Base-by-base conservation (phyloP, 1,284 basidiomycete genomes). In the Blastosporella zonata region DNA sequence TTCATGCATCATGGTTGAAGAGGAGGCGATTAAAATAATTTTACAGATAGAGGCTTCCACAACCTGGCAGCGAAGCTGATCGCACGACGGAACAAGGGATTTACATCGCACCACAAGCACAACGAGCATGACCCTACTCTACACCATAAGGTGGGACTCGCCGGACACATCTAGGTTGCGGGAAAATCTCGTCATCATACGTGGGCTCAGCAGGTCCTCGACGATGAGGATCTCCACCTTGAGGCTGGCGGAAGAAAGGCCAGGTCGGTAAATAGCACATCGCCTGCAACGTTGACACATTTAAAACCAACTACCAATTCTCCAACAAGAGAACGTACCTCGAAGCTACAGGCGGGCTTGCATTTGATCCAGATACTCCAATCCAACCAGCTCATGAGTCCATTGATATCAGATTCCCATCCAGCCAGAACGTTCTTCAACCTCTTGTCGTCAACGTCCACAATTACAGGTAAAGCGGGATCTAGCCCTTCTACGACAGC, bases 211-310 rank as follows among this genome's bases (percentile, higher is more conserved):
- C 29, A 7, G 15, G 15, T 5, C 18, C 41, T 21, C 25, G 41
- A 43, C 10, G 18, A 34, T 37, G 31, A 38, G 34, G 36, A n/a
- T 33, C 29, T 17, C 7, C 25, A n/a, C 7, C 13, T 13, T 17
- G 10, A 21, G 28, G 42, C 25, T 25, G n/a, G 4, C 39, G n/a
- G 43, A 66, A 62, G 47, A 57, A 61, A 1, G 76, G 75, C 72
- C 73, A 78, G 0, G 71, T 73, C 20, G 75, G 74, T 17, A 78
- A 48, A 45, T 72, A 72, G 37, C 75, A 78, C 47, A 70, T 67
- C 58, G 74, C 72, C 76, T 78, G 25, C 29, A 43, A 23, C 7
- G 6, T 18, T 35, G 40, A 20, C 12, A 3, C 12, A 7, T 41
- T 25, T 40, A 28, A 18, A 29, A 35, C 5, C 17, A 36, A 42